phyloP scores from a whole-genome alignment of 306 rosid genomes.

The Lithocarpus polystachyus region DNA sequence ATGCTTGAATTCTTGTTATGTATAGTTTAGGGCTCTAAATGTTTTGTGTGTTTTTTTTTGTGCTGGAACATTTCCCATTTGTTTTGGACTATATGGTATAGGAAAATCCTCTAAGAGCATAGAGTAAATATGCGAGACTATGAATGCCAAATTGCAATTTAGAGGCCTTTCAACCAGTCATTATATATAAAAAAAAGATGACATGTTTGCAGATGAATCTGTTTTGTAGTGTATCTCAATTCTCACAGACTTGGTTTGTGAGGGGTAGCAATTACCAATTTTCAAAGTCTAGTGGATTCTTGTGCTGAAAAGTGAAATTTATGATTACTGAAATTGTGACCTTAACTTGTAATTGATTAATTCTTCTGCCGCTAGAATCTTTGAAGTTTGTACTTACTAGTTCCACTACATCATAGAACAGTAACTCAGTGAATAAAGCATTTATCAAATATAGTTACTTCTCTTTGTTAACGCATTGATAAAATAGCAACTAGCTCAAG shows the following conservation, averaged over 20 bases:
- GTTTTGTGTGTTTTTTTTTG: neutral
- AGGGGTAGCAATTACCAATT: neutral
- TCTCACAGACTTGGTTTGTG: neutral
- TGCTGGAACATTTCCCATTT: neutral
- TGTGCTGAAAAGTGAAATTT: neutral
- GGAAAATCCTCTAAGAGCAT: neutral
- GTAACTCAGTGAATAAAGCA: conserved; percentile 5
- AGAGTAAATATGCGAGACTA: neutral
- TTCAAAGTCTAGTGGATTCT: neutral
- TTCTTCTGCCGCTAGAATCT: neutral
- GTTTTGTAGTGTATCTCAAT: neutral
- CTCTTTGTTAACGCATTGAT: neutral
- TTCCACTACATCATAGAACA: neutral
- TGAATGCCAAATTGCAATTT: neutral
- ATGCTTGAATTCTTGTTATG: neutral
- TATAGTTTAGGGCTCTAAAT: neutral
- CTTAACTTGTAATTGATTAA: neutral
- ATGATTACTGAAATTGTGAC: neutral
- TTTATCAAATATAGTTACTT: neutral
- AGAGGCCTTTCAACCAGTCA: neutral
- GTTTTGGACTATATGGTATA: neutral
- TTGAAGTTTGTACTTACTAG: neutral
- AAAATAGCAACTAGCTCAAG: neutral
- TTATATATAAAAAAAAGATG: neutral
- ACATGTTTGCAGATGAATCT: neutral